Conservation (phyloP, 2,329 filamentous ascomycete genomes). For the Eurotiales sp. region DNA sequence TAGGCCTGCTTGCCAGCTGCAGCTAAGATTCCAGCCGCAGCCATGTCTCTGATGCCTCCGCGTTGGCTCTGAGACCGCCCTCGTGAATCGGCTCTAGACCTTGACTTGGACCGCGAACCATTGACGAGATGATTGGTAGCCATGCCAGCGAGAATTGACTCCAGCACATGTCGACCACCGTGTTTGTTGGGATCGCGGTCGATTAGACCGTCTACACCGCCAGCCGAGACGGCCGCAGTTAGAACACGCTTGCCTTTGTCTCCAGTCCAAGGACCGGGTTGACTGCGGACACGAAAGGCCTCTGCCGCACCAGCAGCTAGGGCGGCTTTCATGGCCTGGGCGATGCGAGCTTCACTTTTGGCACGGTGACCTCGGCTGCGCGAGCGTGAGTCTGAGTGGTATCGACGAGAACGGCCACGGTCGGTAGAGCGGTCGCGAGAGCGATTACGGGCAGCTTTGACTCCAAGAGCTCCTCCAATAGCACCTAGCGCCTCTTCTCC, state of each 20-base stretch:
- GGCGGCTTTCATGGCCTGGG: constrained; percentile 87
- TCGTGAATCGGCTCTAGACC: constrained; percentile 28
- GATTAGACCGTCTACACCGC: constrained; percentile 74
- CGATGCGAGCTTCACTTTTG: constrained; percentile 59
- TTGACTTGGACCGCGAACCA: constrained; percentile 68
- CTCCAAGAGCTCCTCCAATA: constrained; percentile 52
- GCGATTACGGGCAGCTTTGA: constrained; percentile 42
- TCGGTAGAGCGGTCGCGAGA: constrained; percentile 30
- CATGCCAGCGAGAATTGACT: constrained; percentile 84
- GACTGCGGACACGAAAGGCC: constrained; percentile 84
- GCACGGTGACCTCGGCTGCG: constrained; percentile 50
- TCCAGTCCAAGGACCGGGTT: constrained; percentile 83
- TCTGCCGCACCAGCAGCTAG: constrained; percentile 86
- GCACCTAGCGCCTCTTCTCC: constrained; percentile 51
- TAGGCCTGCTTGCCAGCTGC: constrained; percentile 47
- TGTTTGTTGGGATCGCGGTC: constrained; percentile 68
- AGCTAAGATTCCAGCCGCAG: constrained; percentile 42
- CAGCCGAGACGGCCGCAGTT: constrained; percentile 80
- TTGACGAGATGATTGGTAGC: constrained; percentile 83
- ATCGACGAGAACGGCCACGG: constrained; percentile 42
- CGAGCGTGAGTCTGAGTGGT: constrained; percentile 54
- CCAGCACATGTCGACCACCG: constrained; percentile 73
- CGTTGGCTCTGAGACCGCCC: constrained; percentile 41
- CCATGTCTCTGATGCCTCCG: constrained; percentile 40
- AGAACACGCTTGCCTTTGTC: constrained; percentile 88